These are phyloP conservation scores for Coemansia javaensis DNA, from an alignment of 192 early-diverging fungal species.

Conservation along the genomic window DNA sequence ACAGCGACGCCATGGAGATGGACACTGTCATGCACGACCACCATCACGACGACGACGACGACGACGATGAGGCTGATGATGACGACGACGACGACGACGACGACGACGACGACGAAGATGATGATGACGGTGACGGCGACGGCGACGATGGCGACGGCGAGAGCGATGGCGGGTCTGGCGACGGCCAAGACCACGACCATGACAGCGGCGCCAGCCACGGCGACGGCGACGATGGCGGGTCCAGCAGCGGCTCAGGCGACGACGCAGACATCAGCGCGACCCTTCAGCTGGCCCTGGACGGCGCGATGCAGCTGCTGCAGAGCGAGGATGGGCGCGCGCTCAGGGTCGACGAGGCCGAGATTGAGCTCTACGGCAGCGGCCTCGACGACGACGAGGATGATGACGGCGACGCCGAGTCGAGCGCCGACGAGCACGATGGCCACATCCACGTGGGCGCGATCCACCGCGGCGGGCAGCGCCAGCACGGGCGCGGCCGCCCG, in stretches of 20 bases:
- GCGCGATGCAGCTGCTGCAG: slow-evolving; percentile 26
- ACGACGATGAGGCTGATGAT: slow-evolving; percentile 48
- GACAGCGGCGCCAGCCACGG: slow-evolving; percentile 19
- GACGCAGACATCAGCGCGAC: slow-evolving; percentile 1
- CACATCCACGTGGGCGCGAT: neutral
- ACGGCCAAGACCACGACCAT: slow-evolving; percentile 45
- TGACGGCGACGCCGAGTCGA: slow-evolving; percentile 47
- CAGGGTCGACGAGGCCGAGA: slow-evolving; percentile 45
- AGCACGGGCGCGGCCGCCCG: slow-evolving; percentile 10
- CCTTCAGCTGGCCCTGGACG: slow-evolving; percentile 25
- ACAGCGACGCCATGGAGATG: slow-evolving; percentile 57
- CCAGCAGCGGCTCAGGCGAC: neutral
- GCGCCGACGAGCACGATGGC: slow-evolving; percentile 3
- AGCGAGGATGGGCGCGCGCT: slow-evolving; percentile 7
- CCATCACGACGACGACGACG: slow-evolving; percentile 55
- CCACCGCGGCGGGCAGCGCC: neutral
- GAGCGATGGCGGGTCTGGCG: slow-evolving; percentile 37
- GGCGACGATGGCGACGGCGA: slow-evolving; percentile 48
- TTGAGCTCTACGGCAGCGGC: slow-evolving; percentile 57
- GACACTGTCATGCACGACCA: slow-evolving; percentile 35
- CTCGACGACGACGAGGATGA: slow-evolving; percentile 52
- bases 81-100: slow-evolving; percentile 46
- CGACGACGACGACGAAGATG: slow-evolving; percentile 37
- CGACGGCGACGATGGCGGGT: neutral
- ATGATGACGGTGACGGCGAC: slow-evolving; percentile 29